Base-by-base conservation (phyloP, 2,329 filamentous ascomycete genomes). In the Aspergillus sp. region DNA sequence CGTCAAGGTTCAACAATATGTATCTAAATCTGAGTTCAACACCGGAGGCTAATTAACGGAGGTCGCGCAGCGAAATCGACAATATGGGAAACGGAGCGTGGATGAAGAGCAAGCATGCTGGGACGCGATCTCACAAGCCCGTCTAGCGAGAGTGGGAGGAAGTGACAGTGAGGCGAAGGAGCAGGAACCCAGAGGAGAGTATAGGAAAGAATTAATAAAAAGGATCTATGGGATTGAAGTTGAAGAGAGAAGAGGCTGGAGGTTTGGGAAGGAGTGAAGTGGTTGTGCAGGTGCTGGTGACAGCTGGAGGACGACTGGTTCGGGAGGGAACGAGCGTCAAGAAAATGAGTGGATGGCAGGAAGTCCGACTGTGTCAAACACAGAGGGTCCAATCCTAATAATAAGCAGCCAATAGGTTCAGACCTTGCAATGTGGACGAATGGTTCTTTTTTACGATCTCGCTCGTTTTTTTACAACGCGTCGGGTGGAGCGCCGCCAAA, bases 31-130 rank as follows among this genome's bases (percentile, higher is more conserved):
- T 30, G 38, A 39, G 48, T 56, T 63, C 48, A 59, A 50, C 53
- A 58, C 56, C 64, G 64, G 58, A 64, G 62, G 61, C 54, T 53
- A 52, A 66, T 57, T 62, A 61, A 68, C 51, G 67, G 68, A 61
- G 69, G 66, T 67, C 67, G 69, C 60, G 62, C 62, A 45, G 63
- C 60, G 55, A 64, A 62, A 62, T 65, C 59, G 57, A 63, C 42
- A 24, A 58, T 68, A 56, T 61, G 56, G 62, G 64, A 65, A 57
- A 67, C 62, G 59, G 65, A 61, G 59, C 62, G 65, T 51, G 50
- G 58, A 62, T 69, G 68, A 67, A 64, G 65, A 71, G 62, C 58
- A 66, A 67, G 69, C 71, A 73, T 73, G 70, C 71, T 73, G 71
- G 66, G 69, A 65, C 64, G 65, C 63, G 66, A 59, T 67, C 58